Base-by-base conservation (phyloP, 768 basidiomycete genomes). In the Amanita rubescens region DNA sequence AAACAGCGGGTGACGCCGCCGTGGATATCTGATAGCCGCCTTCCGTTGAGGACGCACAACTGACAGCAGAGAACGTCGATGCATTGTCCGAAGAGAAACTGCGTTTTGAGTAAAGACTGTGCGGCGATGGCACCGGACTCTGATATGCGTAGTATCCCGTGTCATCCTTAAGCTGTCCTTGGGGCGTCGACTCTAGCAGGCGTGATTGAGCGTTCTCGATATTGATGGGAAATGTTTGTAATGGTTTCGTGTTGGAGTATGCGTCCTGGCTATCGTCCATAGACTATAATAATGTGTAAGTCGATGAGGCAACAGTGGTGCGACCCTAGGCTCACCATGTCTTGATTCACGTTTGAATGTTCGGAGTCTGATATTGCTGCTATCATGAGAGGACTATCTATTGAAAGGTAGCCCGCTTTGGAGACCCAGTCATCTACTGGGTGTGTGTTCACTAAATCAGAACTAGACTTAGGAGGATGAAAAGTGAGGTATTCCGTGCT, bases 391-490 rank as follows among this genome's bases (percentile, higher is more conserved):
- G 80, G 78, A 57, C 80, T 80, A 50, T 78, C 76, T 19, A 90
- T 84, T n/a, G 77, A 75, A 56, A 90, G 74, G 44, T 77, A 82
- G 51, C 79, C 75, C 3, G 88, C 78, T 62, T 83, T 85, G 54
- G 74, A 72, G 10, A 90, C 87, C 88, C 86, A 90, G 61, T 90
- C 87, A 54, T 88, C 87, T 8, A 79, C 75, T 15, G 69, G 65
- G 38, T 74, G 69, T 24, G 73, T 65, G 22, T 30, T 46, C 10
- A 17, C 30, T 22, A 33, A n/a, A n/a, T 8, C 43, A 35, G 32
- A 15, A 44, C 32, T 45, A 25, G 39, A n/a, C 25, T 15, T 41
- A 8, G 49, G 15, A 39, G 37, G 22, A 15, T 35, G 32, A 42
- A 33, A 37, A 20, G 43, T 11, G 41, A 53, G 24, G 24, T n/a